A percentile compares a stretch with the other conserved stretches of the same genome.
These are phyloP conservation scores for Cenococcum geophilum DNA, from an alignment of 495 filamentous ascomycete species.

Conservation along the genomic window DNA sequence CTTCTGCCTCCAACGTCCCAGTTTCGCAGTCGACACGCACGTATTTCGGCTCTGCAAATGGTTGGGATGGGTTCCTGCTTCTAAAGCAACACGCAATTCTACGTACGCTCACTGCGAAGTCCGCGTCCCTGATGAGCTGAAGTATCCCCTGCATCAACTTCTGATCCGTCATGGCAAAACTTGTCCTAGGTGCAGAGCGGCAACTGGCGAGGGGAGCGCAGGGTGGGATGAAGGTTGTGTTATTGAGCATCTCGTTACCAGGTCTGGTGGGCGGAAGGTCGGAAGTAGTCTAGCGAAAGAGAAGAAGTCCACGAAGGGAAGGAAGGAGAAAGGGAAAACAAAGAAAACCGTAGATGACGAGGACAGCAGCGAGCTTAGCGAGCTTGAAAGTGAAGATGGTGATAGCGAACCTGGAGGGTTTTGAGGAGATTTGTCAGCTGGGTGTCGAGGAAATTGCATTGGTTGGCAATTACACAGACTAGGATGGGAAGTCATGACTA, in stretches of 20 bases:
- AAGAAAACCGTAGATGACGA: conserved; percentile 11
- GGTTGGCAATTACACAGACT: too few relatives aligned
- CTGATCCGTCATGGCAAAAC: conserved; percentile 80
- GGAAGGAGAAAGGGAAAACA: conserved; percentile 14
- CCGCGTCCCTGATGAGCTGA: conserved; percentile 73
- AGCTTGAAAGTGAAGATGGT: conserved; percentile 6
- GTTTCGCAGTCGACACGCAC: conserved; percentile 45
- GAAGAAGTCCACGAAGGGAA: conserved; percentile 14
- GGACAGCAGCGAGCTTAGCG: conserved; percentile 19
- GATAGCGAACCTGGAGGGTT: too few relatives aligned
- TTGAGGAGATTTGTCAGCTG: too few relatives aligned
- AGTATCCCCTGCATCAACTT: conserved; percentile 82
- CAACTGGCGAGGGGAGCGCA: conserved; percentile 35
- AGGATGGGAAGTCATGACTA: too few relatives aligned
- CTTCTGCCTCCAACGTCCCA: conserved; percentile 45
- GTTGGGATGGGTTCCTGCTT: conserved; percentile 74
- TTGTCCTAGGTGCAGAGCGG: conserved; percentile 70
- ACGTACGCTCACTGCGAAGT: conserved; percentile 78
- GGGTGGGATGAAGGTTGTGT: conserved; percentile 42
- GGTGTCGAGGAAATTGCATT: too few relatives aligned
- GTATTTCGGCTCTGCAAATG: conserved; percentile 67
- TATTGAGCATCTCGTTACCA: conserved; percentile 42
- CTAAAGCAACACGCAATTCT: conserved; percentile 52
- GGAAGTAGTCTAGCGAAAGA: conserved; percentile 13
- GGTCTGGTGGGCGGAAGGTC: conserved; percentile 37